phyloP scores from a whole-genome alignment of 306 rosid species.

The Urtica urens region DNA sequence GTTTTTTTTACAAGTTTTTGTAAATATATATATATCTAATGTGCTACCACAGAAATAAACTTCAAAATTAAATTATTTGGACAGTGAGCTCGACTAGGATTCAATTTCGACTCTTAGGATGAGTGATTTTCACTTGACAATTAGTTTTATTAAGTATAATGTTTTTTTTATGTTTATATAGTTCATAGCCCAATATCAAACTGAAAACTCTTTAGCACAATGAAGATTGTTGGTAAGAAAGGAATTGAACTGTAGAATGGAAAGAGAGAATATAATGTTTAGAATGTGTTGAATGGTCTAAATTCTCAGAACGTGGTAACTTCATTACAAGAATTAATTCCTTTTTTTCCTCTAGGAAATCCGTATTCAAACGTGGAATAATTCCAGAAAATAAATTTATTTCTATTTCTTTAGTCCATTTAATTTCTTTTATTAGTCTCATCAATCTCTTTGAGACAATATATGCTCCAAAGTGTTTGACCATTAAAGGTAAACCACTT shows the following conservation, averaged over 20 bases:
- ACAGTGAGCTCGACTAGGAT: too few relatives aligned
- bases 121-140: too few relatives aligned
- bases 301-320: constrained; percentile 1
- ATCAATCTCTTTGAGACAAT: background rate
- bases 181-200: background rate
- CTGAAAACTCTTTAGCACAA: background rate
- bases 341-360: background rate
- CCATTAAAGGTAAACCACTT: constrained; percentile 2
- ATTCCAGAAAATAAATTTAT: constrained; percentile 9
- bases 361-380: constrained; percentile 6
- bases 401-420: constrained; percentile 2
- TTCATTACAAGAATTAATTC: constrained; percentile 14
- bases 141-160: too few relatives aligned
- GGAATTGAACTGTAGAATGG: background rate
- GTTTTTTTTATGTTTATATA: too few relatives aligned
- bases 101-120: too few relatives aligned
- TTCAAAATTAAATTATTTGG: too few relatives aligned
- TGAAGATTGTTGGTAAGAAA: constrained; percentile 2
- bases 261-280: too few relatives aligned
- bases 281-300: background rate
- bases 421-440: constrained; percentile 1
- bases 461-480: constrained; percentile 1
- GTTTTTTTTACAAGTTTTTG: too few relatives aligned
- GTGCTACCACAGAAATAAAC: too few relatives aligned
- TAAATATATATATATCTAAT: too few relatives aligned